Base-by-base conservation (phyloP, 331 rosid genomes). In the Pyrus hybrid region DNA sequence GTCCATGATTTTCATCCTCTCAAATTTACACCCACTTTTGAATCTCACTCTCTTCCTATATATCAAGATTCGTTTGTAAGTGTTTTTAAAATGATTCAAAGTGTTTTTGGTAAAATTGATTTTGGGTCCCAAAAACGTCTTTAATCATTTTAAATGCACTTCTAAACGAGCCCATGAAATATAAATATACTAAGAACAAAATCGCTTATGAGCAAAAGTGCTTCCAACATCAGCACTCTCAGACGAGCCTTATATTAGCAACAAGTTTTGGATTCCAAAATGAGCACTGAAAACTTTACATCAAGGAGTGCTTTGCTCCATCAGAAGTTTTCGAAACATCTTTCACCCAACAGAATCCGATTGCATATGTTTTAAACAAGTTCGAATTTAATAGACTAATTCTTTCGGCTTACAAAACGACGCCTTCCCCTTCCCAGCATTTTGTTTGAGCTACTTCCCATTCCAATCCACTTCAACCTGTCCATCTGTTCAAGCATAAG, bases 401-500 rank as follows among this genome's bases (percentile, higher is more conserved):
- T 64, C 73, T 21, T 63, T 30, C 67, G 20, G 16, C 51, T 4
- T 37, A 25, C 14, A 68, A 28, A 47, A 47, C 63, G 3, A 23
- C 2, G 63, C 65, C 58, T 12, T 20, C 54, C 74, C 56, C 54
- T 67, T 26, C 49, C 20, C 6, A 64, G 41, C 71, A 25, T n/a
- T 80, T 74, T 73, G 21, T n/a, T 78, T 74, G 72, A 26, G 68
- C 57, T 29, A 54, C 60, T 26, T 79, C 65, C 57, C 78, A 32
- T 43, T 32, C 61, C 80, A 76, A 49, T 88, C 91, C 83, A 80
- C 88, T 78, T 82, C 87, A 75, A 93, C 90, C 79, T 90, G 86
- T 62, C 98, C 93, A 73, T 73, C 98, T 93, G 93, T 84, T 75
- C 17, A 73, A 70, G 74, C 67, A 76, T 70, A 74, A 37, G 28